Evolutionary conservation across 306 rosid species (phyloP).

Genomic region (Cucumis cinereus): DNA sequence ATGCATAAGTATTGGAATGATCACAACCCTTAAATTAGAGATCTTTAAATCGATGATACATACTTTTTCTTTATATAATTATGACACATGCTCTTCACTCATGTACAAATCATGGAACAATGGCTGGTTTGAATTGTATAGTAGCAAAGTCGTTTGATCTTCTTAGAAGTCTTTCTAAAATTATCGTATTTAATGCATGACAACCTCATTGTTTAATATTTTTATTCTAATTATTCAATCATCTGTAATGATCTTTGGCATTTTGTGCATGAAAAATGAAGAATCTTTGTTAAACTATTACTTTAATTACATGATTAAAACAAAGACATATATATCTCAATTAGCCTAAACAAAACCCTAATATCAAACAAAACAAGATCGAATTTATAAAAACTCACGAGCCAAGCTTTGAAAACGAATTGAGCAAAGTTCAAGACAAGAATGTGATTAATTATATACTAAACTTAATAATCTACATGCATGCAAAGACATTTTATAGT

Average conservation of each 20-base stretch:
- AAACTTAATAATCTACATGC: not conserved
- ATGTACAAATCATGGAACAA: too few species aligned
- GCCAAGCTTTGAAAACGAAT: not conserved
- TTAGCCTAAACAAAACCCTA: not conserved
- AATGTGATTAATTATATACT: not conserved
- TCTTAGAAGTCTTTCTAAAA: too few species aligned
- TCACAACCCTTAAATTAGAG: too few species aligned
- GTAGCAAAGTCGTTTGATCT: too few species aligned
- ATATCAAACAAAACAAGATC: not conserved
- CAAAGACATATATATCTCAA: not conserved
- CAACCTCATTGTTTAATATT: too few species aligned
- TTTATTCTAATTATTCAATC: not conserved
- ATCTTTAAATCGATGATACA: too few species aligned
- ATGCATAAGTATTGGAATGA: too few species aligned
- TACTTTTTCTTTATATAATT: too few species aligned
- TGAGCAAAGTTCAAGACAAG: not conserved
- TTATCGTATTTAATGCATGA: too few species aligned
- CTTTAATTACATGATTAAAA: not conserved
- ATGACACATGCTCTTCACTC: too few species aligned
- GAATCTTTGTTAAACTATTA: not conserved
- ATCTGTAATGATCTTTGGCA: not conserved
- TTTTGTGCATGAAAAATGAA: not conserved
- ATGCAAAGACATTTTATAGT: not conserved
- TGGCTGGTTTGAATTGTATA: too few species aligned
- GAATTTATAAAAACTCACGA: conserved; percentile 4